phyloP scores from a whole-genome alignment of 192 early-diverging fungal genomes.

The Entophlyctis luteolus region DNA sequence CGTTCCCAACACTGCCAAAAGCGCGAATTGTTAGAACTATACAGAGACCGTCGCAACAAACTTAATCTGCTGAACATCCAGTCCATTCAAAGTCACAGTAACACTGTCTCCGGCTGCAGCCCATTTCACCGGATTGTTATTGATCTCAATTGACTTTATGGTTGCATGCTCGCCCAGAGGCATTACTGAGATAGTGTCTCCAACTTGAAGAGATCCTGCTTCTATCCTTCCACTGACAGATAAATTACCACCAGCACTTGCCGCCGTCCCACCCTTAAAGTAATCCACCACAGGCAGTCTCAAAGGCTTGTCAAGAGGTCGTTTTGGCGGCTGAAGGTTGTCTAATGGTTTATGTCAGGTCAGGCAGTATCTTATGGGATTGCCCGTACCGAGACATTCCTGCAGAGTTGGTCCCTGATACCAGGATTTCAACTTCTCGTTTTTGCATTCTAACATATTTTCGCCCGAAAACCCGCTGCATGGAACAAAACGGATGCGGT shows the following conservation, averaged over 20 bases:
- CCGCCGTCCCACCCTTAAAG: conserved; percentile 75
- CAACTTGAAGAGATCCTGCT: conserved; percentile 81
- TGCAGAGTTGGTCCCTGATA: conserved; percentile 77
- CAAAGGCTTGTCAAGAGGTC: conserved; percentile 76
- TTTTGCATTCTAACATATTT: conserved; percentile 64
- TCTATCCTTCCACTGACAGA: conserved; percentile 86
- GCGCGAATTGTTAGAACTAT: too few species aligned
- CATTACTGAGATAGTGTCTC: conserved; percentile 74
- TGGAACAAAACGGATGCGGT: conserved; percentile 77
- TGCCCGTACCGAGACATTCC: conserved; percentile 59
- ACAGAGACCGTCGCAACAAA: conserved; percentile 18
- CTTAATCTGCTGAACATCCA: conserved; percentile 73
- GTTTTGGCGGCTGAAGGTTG: conserved; percentile 66
- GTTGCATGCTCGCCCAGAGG: conserved; percentile 73
- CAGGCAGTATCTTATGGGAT: background rate
- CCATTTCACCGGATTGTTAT: conserved; percentile 71
- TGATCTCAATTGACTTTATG: conserved; percentile 76
- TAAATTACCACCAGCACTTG: conserved; percentile 60
- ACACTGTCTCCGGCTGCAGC: conserved; percentile 93
- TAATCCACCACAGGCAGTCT: conserved; percentile 82
- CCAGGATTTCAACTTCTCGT: conserved; percentile 57
- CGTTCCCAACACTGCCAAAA: conserved; percentile 66
- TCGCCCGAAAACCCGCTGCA: conserved; percentile 86
- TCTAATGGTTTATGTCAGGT: conserved; percentile 46
- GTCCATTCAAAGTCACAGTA: conserved; percentile 63